Conservation (phyloP, 1,139 yeast species). For the Schwanniomyces etchellsii region DNA sequence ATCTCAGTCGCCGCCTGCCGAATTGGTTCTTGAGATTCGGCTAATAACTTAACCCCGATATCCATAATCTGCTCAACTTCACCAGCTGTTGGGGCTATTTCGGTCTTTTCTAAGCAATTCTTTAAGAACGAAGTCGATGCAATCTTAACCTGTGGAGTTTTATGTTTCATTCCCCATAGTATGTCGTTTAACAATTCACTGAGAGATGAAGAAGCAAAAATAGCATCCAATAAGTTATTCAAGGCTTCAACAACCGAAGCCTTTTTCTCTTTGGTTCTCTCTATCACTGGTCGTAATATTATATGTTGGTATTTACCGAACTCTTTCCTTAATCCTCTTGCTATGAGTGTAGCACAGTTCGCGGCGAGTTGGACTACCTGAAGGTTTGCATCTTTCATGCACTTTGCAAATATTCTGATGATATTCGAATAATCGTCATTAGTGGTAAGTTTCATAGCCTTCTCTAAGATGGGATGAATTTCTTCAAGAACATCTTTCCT, state of each 20-base stretch:
- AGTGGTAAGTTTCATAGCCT: conserved; percentile 36
- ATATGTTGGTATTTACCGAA: conserved; percentile 52
- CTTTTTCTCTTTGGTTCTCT: conserved; percentile 86
- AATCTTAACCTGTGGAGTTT: conserved; percentile 79
- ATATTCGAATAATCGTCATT: conserved; percentile 58
- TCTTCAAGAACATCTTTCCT: conserved; percentile 83
- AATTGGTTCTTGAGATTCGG: conserved; percentile 82
- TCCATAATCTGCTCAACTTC: conserved; percentile 58
- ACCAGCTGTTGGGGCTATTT: conserved; percentile 40
- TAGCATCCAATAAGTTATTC: conserved; percentile 57
- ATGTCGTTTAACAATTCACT: conserved; percentile 60
- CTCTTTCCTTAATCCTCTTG: conserved; percentile 56
- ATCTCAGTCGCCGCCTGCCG: conserved; percentile 75
- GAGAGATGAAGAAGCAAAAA: conserved; percentile 47
- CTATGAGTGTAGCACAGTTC: conserved; percentile 55
- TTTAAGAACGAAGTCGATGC: conserved; percentile 62
- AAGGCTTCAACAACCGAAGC: conserved; percentile 71
- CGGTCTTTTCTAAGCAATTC: conserved; percentile 55
- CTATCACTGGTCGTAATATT: conserved; percentile 62
- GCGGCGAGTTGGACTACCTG: conserved; percentile 85
- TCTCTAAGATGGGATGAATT: conserved; percentile 45
- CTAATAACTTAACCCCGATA: conserved; percentile 52
- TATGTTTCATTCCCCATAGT: conserved; percentile 57
- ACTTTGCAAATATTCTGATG: conserved; percentile 56
- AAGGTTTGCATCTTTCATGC: conserved; percentile 85